phyloP scores from a whole-genome alignment of 2,329 filamentous ascomycete genomes.

The Coniochaeta sp. region DNA sequence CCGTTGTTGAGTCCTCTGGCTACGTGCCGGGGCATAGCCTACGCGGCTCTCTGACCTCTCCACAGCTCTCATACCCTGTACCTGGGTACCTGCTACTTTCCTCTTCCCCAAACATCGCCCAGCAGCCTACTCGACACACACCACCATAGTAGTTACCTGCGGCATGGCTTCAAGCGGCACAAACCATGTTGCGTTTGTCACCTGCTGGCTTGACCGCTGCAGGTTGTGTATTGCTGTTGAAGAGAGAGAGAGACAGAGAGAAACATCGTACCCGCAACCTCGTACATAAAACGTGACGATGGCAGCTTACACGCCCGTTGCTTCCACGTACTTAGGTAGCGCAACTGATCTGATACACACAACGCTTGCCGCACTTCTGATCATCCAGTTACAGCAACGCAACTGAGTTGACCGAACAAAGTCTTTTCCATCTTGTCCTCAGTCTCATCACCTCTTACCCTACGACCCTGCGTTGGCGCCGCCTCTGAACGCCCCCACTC shows the following conservation, averaged over 20 bases:
- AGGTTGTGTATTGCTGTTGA: neutral
- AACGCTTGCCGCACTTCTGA: neutral
- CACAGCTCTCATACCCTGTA: neutral
- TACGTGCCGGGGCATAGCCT: neutral
- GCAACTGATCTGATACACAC: neutral
- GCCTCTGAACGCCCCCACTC: neutral
- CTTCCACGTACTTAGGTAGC: constrained; percentile 4
- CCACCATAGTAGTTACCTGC: neutral
- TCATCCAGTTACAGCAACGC: neutral
- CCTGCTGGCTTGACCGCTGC: neutral
- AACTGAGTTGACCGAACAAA: neutral
- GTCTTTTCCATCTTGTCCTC: neutral
- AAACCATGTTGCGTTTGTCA: neutral
- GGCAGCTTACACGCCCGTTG: constrained; percentile 4
- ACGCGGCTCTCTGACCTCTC: neutral
- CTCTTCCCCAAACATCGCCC: neutral
- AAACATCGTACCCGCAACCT: constrained; percentile 12
- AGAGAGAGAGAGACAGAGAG: neutral
- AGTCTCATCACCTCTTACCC: neutral
- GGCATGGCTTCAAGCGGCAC: neutral
- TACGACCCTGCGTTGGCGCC: constrained; percentile 1
- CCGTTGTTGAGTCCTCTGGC: neutral
- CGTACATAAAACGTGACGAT: constrained; percentile 6
- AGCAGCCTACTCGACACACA: neutral
- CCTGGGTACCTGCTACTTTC: neutral